Conservation (phyloP, 805 yeast species). For the Candida chilensis region DNA sequence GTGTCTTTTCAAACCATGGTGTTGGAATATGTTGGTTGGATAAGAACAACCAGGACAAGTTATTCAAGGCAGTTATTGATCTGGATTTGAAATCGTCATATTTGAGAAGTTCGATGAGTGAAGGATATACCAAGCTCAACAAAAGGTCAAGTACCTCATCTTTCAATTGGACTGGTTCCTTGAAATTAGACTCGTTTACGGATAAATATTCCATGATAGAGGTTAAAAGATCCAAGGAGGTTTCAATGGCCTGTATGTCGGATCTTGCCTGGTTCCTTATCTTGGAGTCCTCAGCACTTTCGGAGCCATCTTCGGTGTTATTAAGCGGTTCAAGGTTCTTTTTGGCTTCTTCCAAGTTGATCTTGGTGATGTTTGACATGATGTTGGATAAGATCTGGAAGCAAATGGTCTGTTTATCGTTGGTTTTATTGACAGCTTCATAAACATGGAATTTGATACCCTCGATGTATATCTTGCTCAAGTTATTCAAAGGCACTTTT, state of each 20-base stretch:
- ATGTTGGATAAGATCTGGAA: conserved; percentile 7
- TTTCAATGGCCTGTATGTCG: conserved; percentile 56
- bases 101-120: conserved; percentile 27
- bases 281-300: conserved; percentile 22
- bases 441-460: conserved; percentile 31
- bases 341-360: conserved; percentile 20
- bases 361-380: conserved; percentile 12
- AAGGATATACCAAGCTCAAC: conserved; percentile 11
- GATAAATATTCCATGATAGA: conserved; percentile 56
- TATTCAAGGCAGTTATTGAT: conserved; percentile 60
- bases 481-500: conserved; percentile 8
- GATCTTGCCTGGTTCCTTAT: conserved; percentile 36
- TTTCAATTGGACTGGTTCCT: conserved; percentile 12
- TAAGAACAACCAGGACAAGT: conserved; percentile 51
- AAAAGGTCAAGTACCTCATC: conserved; percentile 10
- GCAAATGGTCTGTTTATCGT: conserved; percentile 6
- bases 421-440: conserved; percentile 15
- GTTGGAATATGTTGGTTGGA: conserved; percentile 19
- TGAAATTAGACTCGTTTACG: conserved; percentile 13
- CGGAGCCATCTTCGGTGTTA: conserved; percentile 16
- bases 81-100: conserved; percentile 43
- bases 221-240: conserved; percentile 67
- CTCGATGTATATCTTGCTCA: conserved; percentile 25
- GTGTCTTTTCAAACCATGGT: conserved; percentile 24
- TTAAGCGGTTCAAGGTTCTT: conserved; percentile 15